phyloP scores from a whole-genome alignment of 306 rosid genomes.

The Cucurbita argyrosperma region DNA sequence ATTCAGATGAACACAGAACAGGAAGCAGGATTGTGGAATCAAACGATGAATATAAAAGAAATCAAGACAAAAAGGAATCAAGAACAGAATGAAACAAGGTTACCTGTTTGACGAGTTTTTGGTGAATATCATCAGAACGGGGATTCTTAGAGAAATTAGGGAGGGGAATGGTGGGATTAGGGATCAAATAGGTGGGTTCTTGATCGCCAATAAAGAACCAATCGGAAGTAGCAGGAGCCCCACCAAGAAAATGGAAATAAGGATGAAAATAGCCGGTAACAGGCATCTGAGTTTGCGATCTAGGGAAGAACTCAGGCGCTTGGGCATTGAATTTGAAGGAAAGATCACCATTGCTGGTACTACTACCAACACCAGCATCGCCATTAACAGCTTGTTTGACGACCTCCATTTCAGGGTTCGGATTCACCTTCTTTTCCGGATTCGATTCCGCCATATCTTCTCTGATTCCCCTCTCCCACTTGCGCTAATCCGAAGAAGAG shows the following conservation, averaged over 20 bases:
- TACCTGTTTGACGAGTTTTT: conserved; percentile 80
- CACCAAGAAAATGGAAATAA: conserved; percentile 58
- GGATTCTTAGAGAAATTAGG: conserved; percentile 42
- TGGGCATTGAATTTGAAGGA: conserved; percentile 79
- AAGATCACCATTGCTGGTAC: not conserved
- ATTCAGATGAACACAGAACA: not conserved
- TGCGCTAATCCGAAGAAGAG: not conserved
- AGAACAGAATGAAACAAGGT: not conserved
- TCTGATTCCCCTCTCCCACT: not conserved
- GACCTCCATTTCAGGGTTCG: not conserved
- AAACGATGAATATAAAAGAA: not conserved
- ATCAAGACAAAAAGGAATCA: not conserved
- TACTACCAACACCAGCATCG: not conserved
- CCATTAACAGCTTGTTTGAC: not conserved
- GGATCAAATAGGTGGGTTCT: conserved; percentile 43
- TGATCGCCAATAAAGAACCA: conserved; percentile 66
- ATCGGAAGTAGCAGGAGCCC: conserved; percentile 40
- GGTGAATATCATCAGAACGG: conserved; percentile 56
- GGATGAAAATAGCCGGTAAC: conserved; percentile 68
- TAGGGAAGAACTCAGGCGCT: conserved; percentile 89
- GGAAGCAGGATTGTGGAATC: not conserved
- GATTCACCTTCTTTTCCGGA: not conserved
- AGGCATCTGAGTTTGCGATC: conserved; percentile 54
- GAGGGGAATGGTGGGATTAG: conserved; percentile 14
- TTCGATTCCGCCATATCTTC: conserved; percentile 14